Base-by-base conservation (phyloP, 2,329 filamentous ascomycete species). In the Exophiala aquamarina region DNA sequence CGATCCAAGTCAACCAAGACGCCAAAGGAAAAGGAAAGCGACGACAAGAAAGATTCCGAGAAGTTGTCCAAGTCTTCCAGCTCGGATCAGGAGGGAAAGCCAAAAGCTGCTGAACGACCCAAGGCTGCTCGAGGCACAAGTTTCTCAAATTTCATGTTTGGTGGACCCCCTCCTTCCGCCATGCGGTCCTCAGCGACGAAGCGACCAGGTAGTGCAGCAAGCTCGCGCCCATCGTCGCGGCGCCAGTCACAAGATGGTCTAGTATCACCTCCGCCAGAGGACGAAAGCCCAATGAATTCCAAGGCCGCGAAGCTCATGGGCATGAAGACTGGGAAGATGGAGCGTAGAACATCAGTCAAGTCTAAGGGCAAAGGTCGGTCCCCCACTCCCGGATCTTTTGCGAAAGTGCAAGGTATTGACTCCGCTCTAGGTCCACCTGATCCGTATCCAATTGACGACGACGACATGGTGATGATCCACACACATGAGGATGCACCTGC, bases 221-320 rank as follows among this genome's bases (percentile, higher is more conserved):
- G 74, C 49, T 74, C 81, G 4, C 76, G 74, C 43, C 63, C 68
- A 4, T 62, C 61, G 43, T 85, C 87, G 43, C 79, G 86, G 46
- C 83, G 85, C 29, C 76, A 83, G 52, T 86, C 88, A 1, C 68
- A 86, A 13, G 86, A 89, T 53, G 86, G 82, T 6, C 72, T 91
- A 50, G 75, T 80, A 36, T 88, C 87, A 15, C 87, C 88, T 3
- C 86, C 87, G 7, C 82, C 85, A 2, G 88, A 90, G 21, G 81
- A 86, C 23, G 70, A 75, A 33, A 76, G 76, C 3, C 78, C 81
- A 41, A 77, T 89, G 62, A 78, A 84, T 6, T 77, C 82, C 36
- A 95, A 94, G 67, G 89, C 88, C 20, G 87, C 88, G 23, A 90
- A 84, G 66, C 69, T 92, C 42, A 81, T 93, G 81, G 90, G 71